Conservation (phyloP, 2,329 filamentous ascomycete genomes). For the Venturia asperata region DNA sequence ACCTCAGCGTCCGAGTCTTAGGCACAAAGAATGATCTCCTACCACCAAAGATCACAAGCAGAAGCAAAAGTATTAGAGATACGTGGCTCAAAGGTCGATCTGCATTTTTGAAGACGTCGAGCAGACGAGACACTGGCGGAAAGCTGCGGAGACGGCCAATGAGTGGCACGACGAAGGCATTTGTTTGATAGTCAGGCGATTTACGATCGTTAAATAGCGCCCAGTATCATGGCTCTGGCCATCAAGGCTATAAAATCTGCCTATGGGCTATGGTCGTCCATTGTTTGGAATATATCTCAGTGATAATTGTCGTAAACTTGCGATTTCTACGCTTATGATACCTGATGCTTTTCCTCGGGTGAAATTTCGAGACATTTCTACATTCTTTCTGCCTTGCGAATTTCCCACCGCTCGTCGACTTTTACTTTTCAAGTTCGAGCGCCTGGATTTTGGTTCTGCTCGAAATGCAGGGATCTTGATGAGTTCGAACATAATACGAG, state of each 20-base stretch:
- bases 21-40: conserved; percentile 7
- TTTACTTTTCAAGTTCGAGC: too few relatives aligned
- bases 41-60: conserved; percentile 13
- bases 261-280: too few relatives aligned
- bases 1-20: conserved; percentile 14
- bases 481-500: neutral
- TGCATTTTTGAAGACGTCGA: conserved; percentile 4
- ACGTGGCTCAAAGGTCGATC: conserved; percentile 16
- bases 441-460: neutral
- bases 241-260: too few relatives aligned
- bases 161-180: neutral
- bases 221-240: too few relatives aligned
- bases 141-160: conserved; percentile 7
- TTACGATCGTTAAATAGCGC: too few relatives aligned
- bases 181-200: conserved; percentile 1
- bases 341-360: too few relatives aligned
- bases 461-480: neutral
- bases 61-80: conserved; percentile 9
- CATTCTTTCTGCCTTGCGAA: too few relatives aligned
- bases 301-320: too few relatives aligned
- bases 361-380: too few relatives aligned
- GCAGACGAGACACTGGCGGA: neutral
- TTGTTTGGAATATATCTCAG: too few relatives aligned
- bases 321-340: too few relatives aligned
- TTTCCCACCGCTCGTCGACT: too few relatives aligned